These are phyloP conservation scores for Paramyrothecium sp. DNA, from an alignment of 2,329 filamentous ascomycete species.

Conservation along the genomic window DNA sequence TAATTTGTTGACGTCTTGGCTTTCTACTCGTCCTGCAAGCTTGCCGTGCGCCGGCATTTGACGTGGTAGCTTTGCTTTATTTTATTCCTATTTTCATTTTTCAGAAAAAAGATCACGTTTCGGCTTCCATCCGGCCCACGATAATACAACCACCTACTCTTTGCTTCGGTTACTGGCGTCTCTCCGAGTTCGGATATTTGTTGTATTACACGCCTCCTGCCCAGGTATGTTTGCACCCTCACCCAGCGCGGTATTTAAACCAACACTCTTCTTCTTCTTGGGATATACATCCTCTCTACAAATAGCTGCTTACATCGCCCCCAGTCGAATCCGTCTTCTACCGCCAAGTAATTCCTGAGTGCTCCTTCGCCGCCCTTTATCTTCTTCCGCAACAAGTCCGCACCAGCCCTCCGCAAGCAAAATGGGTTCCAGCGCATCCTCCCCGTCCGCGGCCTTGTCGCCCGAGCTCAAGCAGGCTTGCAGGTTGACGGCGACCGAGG, in stretches of 20 bases:
- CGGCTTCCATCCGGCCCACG: too few relatives aligned
- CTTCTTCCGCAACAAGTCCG: neutral
- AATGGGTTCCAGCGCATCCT: neutral
- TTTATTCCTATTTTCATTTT: too few relatives aligned
- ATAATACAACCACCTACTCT: too few relatives aligned
- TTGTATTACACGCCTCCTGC: neutral
- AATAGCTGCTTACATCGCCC: neutral
- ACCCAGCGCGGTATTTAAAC: neutral
- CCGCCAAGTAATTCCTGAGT: neutral
- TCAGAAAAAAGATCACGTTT: too few relatives aligned
- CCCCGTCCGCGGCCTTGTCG: neutral
- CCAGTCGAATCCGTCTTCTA: neutral
- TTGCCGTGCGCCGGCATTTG: neutral
- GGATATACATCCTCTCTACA: neutral
- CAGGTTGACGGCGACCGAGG: constrained; percentile 10
- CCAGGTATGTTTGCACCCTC: neutral
- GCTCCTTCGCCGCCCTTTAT: neutral
- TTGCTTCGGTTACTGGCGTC: neutral
- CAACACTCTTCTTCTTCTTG: neutral
- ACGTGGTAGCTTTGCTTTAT: too few relatives aligned
- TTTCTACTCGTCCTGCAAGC: neutral
- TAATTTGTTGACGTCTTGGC: neutral
- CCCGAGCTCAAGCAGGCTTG: constrained; percentile 7
- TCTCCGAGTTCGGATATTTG: neutral
- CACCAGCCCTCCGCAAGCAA: neutral